A percentile compares a stretch with the other conserved stretches of the same genome.
Conservation (phyloP, 2,329 filamentous ascomycete species). For the Stachybotrys chartarum region DNA sequence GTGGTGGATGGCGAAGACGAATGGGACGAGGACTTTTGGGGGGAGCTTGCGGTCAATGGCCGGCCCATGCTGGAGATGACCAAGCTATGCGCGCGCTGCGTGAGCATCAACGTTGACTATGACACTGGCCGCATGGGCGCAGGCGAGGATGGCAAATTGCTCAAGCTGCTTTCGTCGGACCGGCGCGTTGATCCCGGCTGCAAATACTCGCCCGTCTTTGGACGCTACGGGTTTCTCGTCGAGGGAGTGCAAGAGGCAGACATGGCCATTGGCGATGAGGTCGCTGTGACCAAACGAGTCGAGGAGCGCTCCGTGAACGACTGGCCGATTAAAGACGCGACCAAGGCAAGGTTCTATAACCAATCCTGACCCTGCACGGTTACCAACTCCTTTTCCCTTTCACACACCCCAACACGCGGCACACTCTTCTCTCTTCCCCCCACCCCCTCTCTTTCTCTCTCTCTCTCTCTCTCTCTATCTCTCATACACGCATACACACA, state of each 20-base stretch:
- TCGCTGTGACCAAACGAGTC: constrained; percentile 42
- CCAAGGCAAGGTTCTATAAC: constrained; percentile 17
- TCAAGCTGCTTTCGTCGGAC: constrained; percentile 65
- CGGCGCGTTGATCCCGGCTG: constrained; percentile 62
- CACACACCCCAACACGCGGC: background rate
- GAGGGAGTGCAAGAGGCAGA: constrained; percentile 12
- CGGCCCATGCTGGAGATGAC: constrained; percentile 47
- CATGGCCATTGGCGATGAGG: constrained; percentile 48
- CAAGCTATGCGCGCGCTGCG: constrained; percentile 63
- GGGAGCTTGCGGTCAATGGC: constrained; percentile 41
- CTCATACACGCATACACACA: background rate
- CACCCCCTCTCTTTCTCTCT: too few species aligned
- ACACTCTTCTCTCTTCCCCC: background rate
- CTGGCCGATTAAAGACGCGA: constrained; percentile 31
- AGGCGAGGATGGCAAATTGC: constrained; percentile 50
- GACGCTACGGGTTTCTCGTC: constrained; percentile 59
- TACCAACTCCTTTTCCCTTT: background rate
- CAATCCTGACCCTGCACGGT: background rate
- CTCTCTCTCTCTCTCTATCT: too few species aligned
- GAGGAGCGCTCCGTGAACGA: constrained; percentile 46
- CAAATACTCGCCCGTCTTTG: constrained; percentile 65
- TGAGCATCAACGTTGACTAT: constrained; percentile 67
- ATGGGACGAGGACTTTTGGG: constrained; percentile 71
- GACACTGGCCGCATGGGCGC: constrained; percentile 50
- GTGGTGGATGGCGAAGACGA: constrained; percentile 53